A percentile compares a stretch with the other conserved stretches of the same genome.
phyloP scores from a whole-genome alignment of 2,329 filamentous ascomycete genomes.

The Penicillium sp. region DNA sequence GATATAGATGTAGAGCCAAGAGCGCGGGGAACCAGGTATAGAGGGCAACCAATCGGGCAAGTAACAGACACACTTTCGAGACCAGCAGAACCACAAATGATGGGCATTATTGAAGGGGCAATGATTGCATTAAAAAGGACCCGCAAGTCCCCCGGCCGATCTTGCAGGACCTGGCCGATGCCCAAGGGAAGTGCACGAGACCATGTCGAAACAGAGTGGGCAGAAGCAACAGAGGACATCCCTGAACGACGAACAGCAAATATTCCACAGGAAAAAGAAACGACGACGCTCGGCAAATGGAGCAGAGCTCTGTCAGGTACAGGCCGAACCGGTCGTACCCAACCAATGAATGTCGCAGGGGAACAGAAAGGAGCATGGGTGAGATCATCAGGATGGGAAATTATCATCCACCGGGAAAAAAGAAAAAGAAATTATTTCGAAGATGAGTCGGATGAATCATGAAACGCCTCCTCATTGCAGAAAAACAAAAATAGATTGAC shows the following conservation, averaged over 20 bases:
- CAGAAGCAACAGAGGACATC: constrained; percentile 22
- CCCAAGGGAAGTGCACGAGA: constrained; percentile 26
- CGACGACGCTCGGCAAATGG: constrained; percentile 13
- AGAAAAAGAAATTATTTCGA: constrained; percentile 15
- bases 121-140: constrained; percentile 23
- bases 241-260: constrained; percentile 22
- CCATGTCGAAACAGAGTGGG: constrained; percentile 25
- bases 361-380: too few species aligned
- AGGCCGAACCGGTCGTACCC: constrained; percentile 16
- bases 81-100: constrained; percentile 1
- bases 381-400: constrained; percentile 5
- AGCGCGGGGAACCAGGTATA: background rate
- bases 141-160: constrained; percentile 12
- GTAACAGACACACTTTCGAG: background rate
- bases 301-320: constrained; percentile 25
- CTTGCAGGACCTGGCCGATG: constrained; percentile 20
- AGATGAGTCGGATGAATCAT: too few species aligned
- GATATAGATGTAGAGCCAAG: background rate
- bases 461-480: too few species aligned
- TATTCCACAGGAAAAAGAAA: constrained; percentile 26
- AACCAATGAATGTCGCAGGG: too few species aligned
- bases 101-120: constrained; percentile 16
- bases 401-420: constrained; percentile 6
- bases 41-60: constrained; percentile 6
- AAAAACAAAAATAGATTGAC: constrained; percentile 11